Evolutionary conservation across 306 rosid species (phyloP), one percentile per base, ranked within the genome.

Genomic region (Begonia loranthoides): DNA sequence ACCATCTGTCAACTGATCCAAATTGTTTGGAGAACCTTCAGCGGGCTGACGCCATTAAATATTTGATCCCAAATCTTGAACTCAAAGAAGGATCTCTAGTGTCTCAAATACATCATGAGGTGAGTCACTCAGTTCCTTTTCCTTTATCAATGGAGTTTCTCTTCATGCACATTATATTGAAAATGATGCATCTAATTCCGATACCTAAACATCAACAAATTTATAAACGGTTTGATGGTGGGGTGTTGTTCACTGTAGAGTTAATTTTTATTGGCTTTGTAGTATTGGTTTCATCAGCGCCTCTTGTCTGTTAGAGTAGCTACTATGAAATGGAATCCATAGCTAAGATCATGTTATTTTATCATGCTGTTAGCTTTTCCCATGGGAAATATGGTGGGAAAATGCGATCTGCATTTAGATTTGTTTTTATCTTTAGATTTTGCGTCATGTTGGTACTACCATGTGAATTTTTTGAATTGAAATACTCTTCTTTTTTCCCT

Each of bases 1-100:
- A 92, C 76, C 75, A 92, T 74, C 72, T 92, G 60, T 92, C 96
- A 59, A 92, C 96, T 51, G 99, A 92, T 86, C 99, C 99, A 58
- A 83, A 92, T 76, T 92, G 99, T 88, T 73, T 92, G 65, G 99
- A 92, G 70, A 86, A 80, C 73, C 99, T 92, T 69, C 99, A 92
- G 76, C 94, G 99, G 36, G 99, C 96, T 38, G 96, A 92, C 53
- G 99, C 99, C 58, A 92, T 92, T 39, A 92, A 92, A 73, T 80
- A 83, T 77, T 69, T 92, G 80, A 92, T 92, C 59, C 99, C 99
- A 28, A 92, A 86, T 73, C 94, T 92, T 60, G 93, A 92, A 74
- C 93, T 92, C 53, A 92, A 86, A 69, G 99, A 92, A 76, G 99
- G 99, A 53, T 70, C 80, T 61, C 82, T 86, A 47, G 94, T 92